A percentile compares a stretch with the other conserved stretches of the same genome.
Conservation (phyloP, 2,329 filamentous ascomycete genomes). For the Aspergillus luchuensis region DNA sequence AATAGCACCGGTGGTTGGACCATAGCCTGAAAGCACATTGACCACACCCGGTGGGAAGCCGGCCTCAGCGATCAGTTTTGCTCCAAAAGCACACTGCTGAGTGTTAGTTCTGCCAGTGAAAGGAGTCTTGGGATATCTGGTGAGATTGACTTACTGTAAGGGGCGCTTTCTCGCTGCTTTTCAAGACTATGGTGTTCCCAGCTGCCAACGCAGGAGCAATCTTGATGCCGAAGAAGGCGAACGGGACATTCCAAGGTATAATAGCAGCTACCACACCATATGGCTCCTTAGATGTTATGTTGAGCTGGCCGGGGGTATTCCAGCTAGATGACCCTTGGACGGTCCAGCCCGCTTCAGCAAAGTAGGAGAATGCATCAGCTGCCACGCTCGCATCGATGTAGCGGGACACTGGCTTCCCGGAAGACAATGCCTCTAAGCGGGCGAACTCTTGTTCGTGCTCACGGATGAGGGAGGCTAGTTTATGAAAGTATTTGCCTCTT, state of each 20-base stretch:
- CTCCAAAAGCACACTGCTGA: conserved; percentile 37
- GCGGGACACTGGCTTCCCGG: conserved; percentile 36
- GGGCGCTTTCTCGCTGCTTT: conserved; percentile 65
- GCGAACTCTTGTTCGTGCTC: conserved; percentile 35
- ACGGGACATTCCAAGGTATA: conserved; percentile 60
- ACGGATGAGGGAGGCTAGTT: conserved; percentile 34
- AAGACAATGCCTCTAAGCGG: conserved; percentile 39
- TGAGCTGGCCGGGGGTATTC: conserved; percentile 31
- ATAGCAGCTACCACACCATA: conserved; percentile 61
- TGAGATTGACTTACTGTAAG: conserved; percentile 50
- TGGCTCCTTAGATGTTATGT: conserved; percentile 48
- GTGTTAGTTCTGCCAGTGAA: not conserved
- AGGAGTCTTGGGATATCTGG: not conserved
- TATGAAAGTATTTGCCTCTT: conserved; percentile 36
- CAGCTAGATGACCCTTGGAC: conserved; percentile 34
- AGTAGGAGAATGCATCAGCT: conserved; percentile 30
- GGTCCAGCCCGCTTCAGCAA: conserved; percentile 32
- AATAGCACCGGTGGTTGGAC: conserved; percentile 54
- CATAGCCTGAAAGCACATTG: conserved; percentile 62
- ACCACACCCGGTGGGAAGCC: conserved; percentile 50
- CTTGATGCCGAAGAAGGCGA: conserved; percentile 54
- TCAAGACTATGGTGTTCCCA: conserved; percentile 63
- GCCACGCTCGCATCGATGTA: conserved; percentile 28
- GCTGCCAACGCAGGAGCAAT: conserved; percentile 62
- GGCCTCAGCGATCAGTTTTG: conserved; percentile 41